These are phyloP conservation scores for Pythium dissimile DNA, from an alignment of 352 stramenopile genomes.

Conservation along the genomic window DNA sequence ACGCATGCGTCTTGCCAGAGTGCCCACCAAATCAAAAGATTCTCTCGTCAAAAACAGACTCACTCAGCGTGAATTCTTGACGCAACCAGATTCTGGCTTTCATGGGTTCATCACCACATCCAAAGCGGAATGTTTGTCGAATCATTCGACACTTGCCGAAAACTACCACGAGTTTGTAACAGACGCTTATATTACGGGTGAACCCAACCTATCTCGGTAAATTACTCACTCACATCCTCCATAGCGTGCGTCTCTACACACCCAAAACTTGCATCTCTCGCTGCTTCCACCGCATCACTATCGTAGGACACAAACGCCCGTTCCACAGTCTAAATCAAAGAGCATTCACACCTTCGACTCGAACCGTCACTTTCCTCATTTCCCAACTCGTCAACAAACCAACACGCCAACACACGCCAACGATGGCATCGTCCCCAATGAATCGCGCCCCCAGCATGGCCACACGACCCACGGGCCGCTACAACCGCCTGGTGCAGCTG, in stretches of 20 bases:
- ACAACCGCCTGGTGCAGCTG: slow-evolving; percentile 51
- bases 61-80: too few species aligned
- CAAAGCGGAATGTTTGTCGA: background rate
- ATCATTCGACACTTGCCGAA: background rate
- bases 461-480: slow-evolving; percentile 10
- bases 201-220: background rate
- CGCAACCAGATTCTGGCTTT: background rate
- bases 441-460: background rate
- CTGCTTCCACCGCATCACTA: too few species aligned
- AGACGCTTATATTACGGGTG: background rate
- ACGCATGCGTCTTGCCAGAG: too few species aligned
- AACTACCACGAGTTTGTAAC: too few species aligned
- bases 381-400: background rate
- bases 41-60: too few species aligned
- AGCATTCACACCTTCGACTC: too few species aligned
- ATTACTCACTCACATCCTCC: background rate
- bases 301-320: background rate
- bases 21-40: too few species aligned
- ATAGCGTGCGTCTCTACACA: background rate
- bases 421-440: background rate
- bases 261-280: too few species aligned
- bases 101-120: background rate
- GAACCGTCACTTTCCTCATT: too few species aligned
- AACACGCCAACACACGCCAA: background rate
- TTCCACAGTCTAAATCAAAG: too few species aligned